These are phyloP conservation scores for Cytospora chrysosperma DNA, from an alignment of 2,329 filamentous ascomycete species.

Conservation along the genomic window DNA sequence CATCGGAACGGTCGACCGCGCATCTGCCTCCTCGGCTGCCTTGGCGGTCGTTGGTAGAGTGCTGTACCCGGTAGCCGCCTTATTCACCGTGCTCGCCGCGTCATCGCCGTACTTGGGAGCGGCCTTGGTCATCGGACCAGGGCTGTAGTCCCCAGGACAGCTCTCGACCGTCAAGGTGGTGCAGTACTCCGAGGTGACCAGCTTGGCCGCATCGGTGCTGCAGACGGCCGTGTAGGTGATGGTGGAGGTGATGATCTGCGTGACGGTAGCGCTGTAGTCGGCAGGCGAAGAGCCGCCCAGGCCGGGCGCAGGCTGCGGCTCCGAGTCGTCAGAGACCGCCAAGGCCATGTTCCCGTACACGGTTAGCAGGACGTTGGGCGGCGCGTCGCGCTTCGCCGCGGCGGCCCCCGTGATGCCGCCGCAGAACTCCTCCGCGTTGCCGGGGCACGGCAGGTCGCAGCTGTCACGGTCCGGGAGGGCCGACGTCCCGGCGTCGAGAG, in stretches of 20 bases:
- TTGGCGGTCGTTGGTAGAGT: too few species aligned
- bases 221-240: slow-evolving; percentile 37
- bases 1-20: slow-evolving; percentile 29
- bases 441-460: slow-evolving; percentile 44
- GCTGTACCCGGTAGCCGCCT: not conserved
- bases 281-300: slow-evolving; percentile 27
- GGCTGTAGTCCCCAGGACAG: slow-evolving; percentile 24
- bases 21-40: not conserved
- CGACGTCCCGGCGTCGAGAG: slow-evolving; percentile 40
- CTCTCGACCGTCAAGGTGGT: slow-evolving; percentile 33
- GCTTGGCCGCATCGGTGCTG: slow-evolving; percentile 34
- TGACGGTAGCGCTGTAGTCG: not conserved
- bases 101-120: not conserved
- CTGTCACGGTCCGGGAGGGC: slow-evolving; percentile 33
- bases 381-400: slow-evolving; percentile 29
- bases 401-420: slow-evolving; percentile 35
- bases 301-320: slow-evolving; percentile 36
- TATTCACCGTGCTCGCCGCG: not conserved
- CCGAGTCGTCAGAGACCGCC: slow-evolving; percentile 28
- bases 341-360: slow-evolving; percentile 41
- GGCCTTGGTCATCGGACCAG: not conserved
- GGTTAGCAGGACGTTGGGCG: slow-evolving; percentile 39
- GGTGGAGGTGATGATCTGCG: slow-evolving; percentile 28
- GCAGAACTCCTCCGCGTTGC: slow-evolving; percentile 41
- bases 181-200: slow-evolving; percentile 35